Base-by-base conservation (phyloP, 2,329 filamentous ascomycete genomes). In the Zymoseptoria pseudotritici region DNA sequence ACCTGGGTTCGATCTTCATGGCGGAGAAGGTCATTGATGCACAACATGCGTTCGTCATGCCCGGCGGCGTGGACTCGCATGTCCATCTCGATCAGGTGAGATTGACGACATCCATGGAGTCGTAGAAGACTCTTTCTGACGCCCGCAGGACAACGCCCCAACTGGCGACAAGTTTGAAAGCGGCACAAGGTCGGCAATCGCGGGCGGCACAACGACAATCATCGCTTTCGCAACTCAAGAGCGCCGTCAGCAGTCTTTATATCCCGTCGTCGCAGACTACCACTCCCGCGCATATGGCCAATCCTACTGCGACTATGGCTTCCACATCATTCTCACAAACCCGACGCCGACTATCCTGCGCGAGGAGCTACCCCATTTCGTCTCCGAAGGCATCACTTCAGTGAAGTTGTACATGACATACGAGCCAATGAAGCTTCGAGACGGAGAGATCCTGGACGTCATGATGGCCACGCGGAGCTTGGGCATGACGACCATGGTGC, bases 201-300 rank as follows among this genome's bases (percentile, higher is more conserved):
- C 81, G 2, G 83, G 83, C 8, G 83, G 83, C 22, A 85, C 79
- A 4, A 86, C 83, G 0, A 85, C 83, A 0, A 74, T 86, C 13
- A 71, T 86, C 7, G 76, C 82, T 0, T 86, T 86, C 69, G 83
- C 83, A 0, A 77, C 79, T 3, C 82, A 85, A 67, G 72, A 75
- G 49, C 78, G 78, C n/a, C 64, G 70, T 1, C 74, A 81, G 17
- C 71, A 74, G 6, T 79, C 76, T 1, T 69, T 84, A 2, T 70
- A 79, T 20, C 71, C 75, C 1, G 78, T 78, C 0, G 67, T 85
- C 1, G 70, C 76, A 53, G 74, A 76, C n/a, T 80, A 82, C 55
- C 78, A 83, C 58, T 67, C 67, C 4, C 73, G 76, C 19, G 77
- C 82, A 0, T 63, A 60, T 1, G 75, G 72, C 13, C 77, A 79